Base-by-base conservation (phyloP, 768 basidiomycete species). In the Trametes cubensis region DNA sequence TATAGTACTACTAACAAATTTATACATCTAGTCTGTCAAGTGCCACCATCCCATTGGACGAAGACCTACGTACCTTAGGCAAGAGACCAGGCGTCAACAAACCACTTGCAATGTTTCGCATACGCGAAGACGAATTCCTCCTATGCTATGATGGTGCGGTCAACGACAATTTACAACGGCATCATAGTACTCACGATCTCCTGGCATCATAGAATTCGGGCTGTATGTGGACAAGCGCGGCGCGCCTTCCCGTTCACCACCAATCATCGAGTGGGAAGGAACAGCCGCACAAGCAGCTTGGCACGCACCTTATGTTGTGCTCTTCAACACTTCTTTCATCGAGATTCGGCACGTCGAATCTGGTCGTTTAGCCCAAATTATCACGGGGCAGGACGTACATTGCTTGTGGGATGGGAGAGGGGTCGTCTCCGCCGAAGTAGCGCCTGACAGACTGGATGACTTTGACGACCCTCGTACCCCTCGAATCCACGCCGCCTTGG, bases 231-330 rank as follows among this genome's bases (percentile, higher is more conserved):
- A 81, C 66, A 75, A 79, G 25, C 80, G 81, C 60, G 82, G 82
- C 34, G 77, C 77, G 55, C 79, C 79, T 3, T 76, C 76, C 51
- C 75, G 79, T 15, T 69, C 61, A 3, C 66, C 69, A 25, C 72
- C 76, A 25, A 70, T 75, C 7, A 78, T 83, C 50, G 82, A 84
- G 58, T 84, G 80, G 79, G 81, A 84, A 70, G 79, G 80, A 3
- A 71, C 73, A 15, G 80, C 81, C 0, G 75, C 77, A 34, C 76
- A 75, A 30, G 79, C 80, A 3, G 81, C 79, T 0, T 83, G 77
- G 73, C 80, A 80, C 63, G 76, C 77, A 14, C 81, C 81, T 0
- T 80, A 81, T 66, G 67, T 83, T 17, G 55, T 80, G 17, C 73
- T 79, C 30, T 77, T 81, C 70, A 76, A 76, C 57, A 66, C 73